Evolutionary conservation across 129 eudicot genomes (phyloP), one percentile per base, ranked within the genome.

Genomic region (Sambucus nigra): DNA sequence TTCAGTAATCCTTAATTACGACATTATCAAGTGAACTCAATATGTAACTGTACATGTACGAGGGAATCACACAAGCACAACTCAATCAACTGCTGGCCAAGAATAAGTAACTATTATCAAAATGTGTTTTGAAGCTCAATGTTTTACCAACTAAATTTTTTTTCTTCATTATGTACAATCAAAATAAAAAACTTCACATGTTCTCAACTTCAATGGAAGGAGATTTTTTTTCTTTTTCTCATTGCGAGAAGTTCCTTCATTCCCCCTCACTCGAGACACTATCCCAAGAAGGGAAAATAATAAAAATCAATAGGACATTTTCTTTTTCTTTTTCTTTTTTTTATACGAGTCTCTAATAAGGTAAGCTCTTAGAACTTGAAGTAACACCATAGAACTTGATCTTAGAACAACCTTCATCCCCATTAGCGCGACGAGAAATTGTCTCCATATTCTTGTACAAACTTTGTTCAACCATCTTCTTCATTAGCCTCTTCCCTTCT

Each of bases 291-390:
- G n/a, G n/a, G n/a, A n/a, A n/a, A n/a, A n/a, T n/a, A n/a, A n/a
- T n/a, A n/a, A n/a, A n/a, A n/a, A n/a, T n/a, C n/a, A n/a, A n/a
- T n/a, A n/a, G 10, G 10, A 31, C 5, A 31, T 31, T 31, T 31
- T 31, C 38, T 31, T 11, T 31, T 31, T 6, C 5, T 5, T 31
- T 31, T 11, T 31, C 10, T 42, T 2, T 9, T 2, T 16, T 42
- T 42, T 11, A 4, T 13, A 16, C 20, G 7, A 42, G 38, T n/a
- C 42, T 40, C 53, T 76, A 88, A 60, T 86, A 86, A 39, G 95
- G 98, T 60, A 91, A 79, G 67, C 98, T 91, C 78, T 86, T 86
- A 64, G 95, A 91, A 72, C 98, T 91, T 19, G 98, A 82, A 73
- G 89, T 85, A 58, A 79, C 49, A 15, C 64, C 80, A 74, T 85